These are phyloP conservation scores for Scenedesmus sp. DNA, from an alignment of 163 green algal genomes.

Conservation along the genomic window DNA sequence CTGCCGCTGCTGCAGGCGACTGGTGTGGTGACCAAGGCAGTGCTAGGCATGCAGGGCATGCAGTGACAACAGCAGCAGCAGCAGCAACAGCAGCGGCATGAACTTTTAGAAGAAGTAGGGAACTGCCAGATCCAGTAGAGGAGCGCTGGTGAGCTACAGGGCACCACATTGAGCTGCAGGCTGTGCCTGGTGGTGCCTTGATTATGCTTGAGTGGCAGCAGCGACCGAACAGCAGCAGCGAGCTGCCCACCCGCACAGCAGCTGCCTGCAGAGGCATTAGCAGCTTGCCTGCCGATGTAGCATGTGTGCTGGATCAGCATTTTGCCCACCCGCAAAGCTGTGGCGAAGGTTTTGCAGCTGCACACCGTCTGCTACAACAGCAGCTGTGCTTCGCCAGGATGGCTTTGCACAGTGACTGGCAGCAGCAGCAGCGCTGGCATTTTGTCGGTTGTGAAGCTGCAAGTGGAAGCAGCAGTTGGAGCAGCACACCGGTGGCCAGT, in stretches of 20 bases:
- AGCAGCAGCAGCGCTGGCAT: not conserved
- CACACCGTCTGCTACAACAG: no score
- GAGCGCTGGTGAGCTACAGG: not conserved
- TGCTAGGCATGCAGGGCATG: constrained; percentile 56
- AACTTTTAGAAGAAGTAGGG: not conserved
- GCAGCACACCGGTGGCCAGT: not conserved
- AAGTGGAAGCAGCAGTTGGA: not conserved
- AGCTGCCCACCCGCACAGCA: no score
- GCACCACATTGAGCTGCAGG: no score
- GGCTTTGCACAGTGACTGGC: not conserved
- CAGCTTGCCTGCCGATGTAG: no score
- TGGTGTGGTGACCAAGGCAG: constrained; percentile 65
- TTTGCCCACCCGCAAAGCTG: no score
- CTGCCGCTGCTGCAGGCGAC: constrained; percentile 58
- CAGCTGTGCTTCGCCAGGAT: no score
- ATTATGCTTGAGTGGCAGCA: no score
- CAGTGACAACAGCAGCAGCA: not conserved
- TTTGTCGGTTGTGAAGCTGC: not conserved
- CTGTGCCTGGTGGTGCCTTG: no score
- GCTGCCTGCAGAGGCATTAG: no score
- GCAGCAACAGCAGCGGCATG: not conserved
- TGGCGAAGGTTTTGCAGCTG: no score
- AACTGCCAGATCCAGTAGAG: not conserved
- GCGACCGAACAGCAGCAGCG: no score
- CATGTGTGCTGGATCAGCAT: no score